A percentile compares a stretch with the other conserved stretches of the same genome.
Conservation (phyloP, 2,329 filamentous ascomycete genomes). For the Apiospora arundinis region DNA sequence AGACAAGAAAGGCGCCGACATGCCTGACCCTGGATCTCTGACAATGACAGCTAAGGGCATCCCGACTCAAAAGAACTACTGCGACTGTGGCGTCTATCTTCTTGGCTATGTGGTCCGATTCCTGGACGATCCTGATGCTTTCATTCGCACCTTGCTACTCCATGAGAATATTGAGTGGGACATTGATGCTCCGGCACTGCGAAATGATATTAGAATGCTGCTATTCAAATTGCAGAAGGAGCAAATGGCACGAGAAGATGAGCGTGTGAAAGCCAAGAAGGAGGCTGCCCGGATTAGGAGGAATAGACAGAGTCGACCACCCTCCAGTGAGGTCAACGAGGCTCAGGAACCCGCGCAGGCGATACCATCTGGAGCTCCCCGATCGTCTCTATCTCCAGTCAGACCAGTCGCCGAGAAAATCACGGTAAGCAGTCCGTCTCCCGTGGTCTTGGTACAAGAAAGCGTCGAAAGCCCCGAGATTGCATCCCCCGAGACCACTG, state of each 20-base stretch:
- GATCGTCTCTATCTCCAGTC: neutral
- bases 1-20: constrained; percentile 57
- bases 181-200: constrained; percentile 66
- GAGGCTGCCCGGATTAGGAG: neutral
- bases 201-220: constrained; percentile 68
- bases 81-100: constrained; percentile 88
- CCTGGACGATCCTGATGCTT: constrained; percentile 73
- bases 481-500: neutral
- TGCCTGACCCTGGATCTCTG: constrained; percentile 33
- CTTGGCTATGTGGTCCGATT: constrained; percentile 87
- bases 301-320: neutral
- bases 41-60: constrained; percentile 77
- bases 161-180: constrained; percentile 58
- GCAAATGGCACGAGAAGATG: constrained; percentile 54
- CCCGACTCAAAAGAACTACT: constrained; percentile 82
- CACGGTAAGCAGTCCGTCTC: neutral
- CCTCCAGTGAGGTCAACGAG: neutral
- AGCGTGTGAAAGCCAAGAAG: constrained; percentile 1
- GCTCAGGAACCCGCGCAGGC: neutral
- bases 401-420: neutral
- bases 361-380: neutral
- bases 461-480: neutral
- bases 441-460: neutral
- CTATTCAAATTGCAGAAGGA: constrained; percentile 68
- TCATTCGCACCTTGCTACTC: constrained; percentile 70